Base-by-base conservation (phyloP, 352 stramenopile species). In the Phytophthora europaea region DNA sequence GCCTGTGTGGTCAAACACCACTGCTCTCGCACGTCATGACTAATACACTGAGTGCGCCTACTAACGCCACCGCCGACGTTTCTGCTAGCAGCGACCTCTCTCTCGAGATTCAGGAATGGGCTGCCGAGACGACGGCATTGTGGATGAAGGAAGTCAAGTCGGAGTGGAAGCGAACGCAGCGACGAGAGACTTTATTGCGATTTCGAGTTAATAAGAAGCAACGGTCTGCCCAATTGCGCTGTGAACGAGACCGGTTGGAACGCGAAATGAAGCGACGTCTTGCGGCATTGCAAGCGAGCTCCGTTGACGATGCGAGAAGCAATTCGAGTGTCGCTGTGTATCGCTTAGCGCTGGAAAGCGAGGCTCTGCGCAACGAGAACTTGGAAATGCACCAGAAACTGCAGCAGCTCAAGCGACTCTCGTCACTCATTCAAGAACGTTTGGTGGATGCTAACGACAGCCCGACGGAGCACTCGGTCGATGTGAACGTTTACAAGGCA, bases 341-440 rank as follows among this genome's bases (percentile, higher is more conserved):
- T 16, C 58, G 31, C 6, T 28, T 55, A 8, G 58, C 26, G 16
- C 31, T 65, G 6, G 58, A 65, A 34, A 65, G 58, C 28, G 58
- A 65, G 7, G 4, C 9, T 7, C 58, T 65, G 3, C 58, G 58
- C 4, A 55, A 20, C 13, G 43, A 65, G 15, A 65, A 65, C 58
- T 6, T 65, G 8, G 58, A 36, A 13, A 23, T 65, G 5, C 31
- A 56, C 28, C 4, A 65, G 45, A 65, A 43, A 7, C 23, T 65
- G 2, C 45, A 56, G 8, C 43, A 56, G 45, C 31, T 55, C 28
- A 36, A 65, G 18, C 40, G 58, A 9, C 26, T 56, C 28, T 33
- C 18, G 58, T 55, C 58, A 1, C 50, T 65, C 13, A 20, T 36
- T 8, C 23, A 31, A 43, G 58, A 65, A 26, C 26, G 36, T 6